Conservation (phyloP, 495 filamentous ascomycete species). For the Trichoderma reesei region DNA sequence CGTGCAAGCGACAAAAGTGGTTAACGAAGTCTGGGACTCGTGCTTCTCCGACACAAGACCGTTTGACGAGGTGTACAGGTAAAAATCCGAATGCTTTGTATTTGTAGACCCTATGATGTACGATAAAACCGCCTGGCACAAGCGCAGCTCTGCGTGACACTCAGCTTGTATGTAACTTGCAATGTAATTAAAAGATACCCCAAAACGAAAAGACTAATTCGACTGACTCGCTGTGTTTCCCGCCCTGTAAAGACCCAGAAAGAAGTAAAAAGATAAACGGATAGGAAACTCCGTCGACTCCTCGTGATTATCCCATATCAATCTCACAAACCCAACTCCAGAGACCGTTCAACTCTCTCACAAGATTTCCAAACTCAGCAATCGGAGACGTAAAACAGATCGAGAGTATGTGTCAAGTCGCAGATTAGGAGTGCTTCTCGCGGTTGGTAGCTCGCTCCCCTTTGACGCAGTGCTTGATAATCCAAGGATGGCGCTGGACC, state of each 20-base stretch:
- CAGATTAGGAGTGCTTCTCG: conserved; percentile 23
- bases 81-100: conserved; percentile 26
- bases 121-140: background rate
- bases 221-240: background rate
- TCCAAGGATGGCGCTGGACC: conserved; percentile 89
- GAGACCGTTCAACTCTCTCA: background rate
- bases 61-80: conserved; percentile 94
- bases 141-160: background rate
- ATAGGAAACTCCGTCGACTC: background rate
- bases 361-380: background rate
- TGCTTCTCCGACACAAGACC: conserved; percentile 90
- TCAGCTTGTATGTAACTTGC: background rate
- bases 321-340: background rate
- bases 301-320: background rate
- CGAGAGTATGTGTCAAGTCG: background rate
- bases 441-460: conserved; percentile 52
- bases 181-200: conserved; percentile 3
- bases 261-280: background rate
- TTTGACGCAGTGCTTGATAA: conserved; percentile 88
- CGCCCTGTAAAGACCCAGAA: background rate
- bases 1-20: conserved; percentile 72
- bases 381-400: background rate
- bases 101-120: conserved; percentile 9
- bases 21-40: conserved; percentile 96
- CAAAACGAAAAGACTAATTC: background rate